Evolutionary conservation across 768 basidiomycete species (phyloP), one percentile per base, ranked within the genome.

Genomic region (Glaciozyma antarctica): DNA sequence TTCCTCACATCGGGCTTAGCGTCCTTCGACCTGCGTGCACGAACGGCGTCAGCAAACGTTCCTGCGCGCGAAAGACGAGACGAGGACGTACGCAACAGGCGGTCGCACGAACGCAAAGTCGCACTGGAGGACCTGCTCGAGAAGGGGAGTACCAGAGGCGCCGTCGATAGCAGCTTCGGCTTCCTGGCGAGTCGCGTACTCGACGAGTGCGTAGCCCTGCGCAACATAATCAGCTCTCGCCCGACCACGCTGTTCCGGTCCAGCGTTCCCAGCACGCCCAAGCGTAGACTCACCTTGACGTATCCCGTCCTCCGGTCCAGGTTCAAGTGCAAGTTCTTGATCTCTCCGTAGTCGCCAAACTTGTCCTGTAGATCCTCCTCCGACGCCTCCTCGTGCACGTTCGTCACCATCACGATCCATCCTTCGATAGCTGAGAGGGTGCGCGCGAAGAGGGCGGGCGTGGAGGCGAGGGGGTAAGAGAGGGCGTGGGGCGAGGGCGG

Each of bases 181-280:
- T 66, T 98, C 93, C 16, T 85, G 81, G 84, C 89, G 87, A 8
- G 90, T 93, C 74, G 93, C 91, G 76, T 97, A 99, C 77, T 99
- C 95, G 58, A 99, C 90, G 61, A 99, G 80, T 6, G 93, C 94
- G 79, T 99, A 99, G 51, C 95, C 95, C 94, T 98, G 73, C n/a
- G 1, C 12, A 22, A 47, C 9, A n/a, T 0, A 4, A 21, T 28
- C 17, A 52, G 43, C 44, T 32, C 22, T n/a, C n/a, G n/a, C n/a
- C n/a, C n/a, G n/a, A n/a, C n/a, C n/a, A n/a, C n/a, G n/a, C n/a
- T n/a, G n/a, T n/a, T n/a, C n/a, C n/a, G n/a, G n/a, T n/a, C n/a
- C n/a, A n/a, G n/a, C n/a, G n/a, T n/a, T n/a, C n/a, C n/a, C n/a
- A n/a, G n/a, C n/a, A n/a, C n/a, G n/a, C n/a, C n/a, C n/a, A 24